A percentile compares a stretch with the other conserved stretches of the same genome.
phyloP scores from a whole-genome alignment of 805 yeast species.

The Ogataea ganodermae region DNA sequence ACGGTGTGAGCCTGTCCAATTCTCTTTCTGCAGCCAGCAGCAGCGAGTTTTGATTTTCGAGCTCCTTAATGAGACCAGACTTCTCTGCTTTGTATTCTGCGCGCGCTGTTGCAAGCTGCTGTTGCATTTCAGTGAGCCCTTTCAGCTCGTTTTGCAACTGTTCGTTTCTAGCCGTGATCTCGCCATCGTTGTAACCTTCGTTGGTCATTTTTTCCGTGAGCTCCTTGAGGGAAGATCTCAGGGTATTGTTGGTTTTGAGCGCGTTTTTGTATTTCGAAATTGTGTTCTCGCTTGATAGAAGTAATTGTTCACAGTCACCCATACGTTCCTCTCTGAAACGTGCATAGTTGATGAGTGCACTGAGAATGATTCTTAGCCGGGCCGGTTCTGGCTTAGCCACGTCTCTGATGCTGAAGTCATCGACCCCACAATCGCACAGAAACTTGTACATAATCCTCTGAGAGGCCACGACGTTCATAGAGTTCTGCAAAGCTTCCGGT shows the following conservation, averaged over 20 bases:
- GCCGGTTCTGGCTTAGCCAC: slow-evolving; percentile 73
- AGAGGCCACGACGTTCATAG: slow-evolving; percentile 54
- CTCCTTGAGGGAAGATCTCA: slow-evolving; percentile 31
- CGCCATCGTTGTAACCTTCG: slow-evolving; percentile 40
- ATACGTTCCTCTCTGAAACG: slow-evolving; percentile 78
- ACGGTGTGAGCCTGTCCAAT: slow-evolving; percentile 58
- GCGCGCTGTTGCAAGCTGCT: slow-evolving; percentile 61
- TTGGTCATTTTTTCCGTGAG: slow-evolving; percentile 20
- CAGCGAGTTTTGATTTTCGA: slow-evolving; percentile 62
- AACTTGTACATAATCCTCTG: slow-evolving; percentile 63
- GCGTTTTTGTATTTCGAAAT: slow-evolving; percentile 47
- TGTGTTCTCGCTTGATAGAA: slow-evolving; percentile 52
- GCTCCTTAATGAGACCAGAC: slow-evolving; percentile 52
- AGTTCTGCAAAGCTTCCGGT: slow-evolving; percentile 31
- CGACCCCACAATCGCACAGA: slow-evolving; percentile 70
- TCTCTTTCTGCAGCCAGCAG: slow-evolving; percentile 59
- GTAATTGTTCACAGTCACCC: slow-evolving; percentile 65
- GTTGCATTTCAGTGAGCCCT: slow-evolving; percentile 61
- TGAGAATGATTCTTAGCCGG: slow-evolving; percentile 63
- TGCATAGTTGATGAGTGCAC: slow-evolving; percentile 85
- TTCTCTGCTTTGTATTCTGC: slow-evolving; percentile 65
- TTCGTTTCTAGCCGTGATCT: slow-evolving; percentile 50
- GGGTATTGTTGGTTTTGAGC: slow-evolving; percentile 42
- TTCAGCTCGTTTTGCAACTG: slow-evolving; percentile 64
- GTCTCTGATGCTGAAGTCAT: slow-evolving; percentile 76